Base-by-base conservation (phyloP, 805 yeast genomes). In the Sugiyamaella smithiae region DNA sequence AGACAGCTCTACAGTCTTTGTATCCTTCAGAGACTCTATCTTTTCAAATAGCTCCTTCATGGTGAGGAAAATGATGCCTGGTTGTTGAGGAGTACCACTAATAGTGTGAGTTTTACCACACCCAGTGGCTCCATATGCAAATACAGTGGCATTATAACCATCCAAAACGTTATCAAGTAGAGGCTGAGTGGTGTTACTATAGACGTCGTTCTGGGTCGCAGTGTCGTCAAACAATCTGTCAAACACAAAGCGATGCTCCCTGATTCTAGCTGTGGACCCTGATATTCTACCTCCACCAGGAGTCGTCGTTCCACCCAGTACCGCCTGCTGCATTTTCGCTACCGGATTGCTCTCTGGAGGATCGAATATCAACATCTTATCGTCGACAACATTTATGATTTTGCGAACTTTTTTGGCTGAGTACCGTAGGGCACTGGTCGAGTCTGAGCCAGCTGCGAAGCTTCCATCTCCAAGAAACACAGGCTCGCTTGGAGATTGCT, bases 51-150 rank as follows among this genome's bases (percentile, higher is more conserved):
- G 68, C 50, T 87, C 95, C 53, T 78, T 72, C 84, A 88, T 81
- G 0, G 96, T 83, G 36, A 83, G 67, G 57, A 82, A 86, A 0
- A 88, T 84, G 11, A 90, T 77, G 0, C 96, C 97, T 0, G 96
- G 96, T 22, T 76, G 68, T 1, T 77, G 77, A 0, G 81, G 74
- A 0, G 82, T 76, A 0, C 97, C 97, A 62, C 84, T 78, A 26
- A 90, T 85, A 0, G 98, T 90, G 63, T 85, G 88, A 0, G 97
- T 90, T 63, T 90, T 90, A n/a, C 98, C 98, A 66, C 97, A 90
- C 0, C 98, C 98, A 0, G 98, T 90, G 24, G 98, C 71, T 1
- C 98, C 98, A 64, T 90, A 90, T 0, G 98, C 97, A 64, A 91
- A 88, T 19, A 54, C 55, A 7, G 43, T 40, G 9, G 32, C 84